Conservation (phyloP, 805 yeast species). For the Ogataea saltuana region DNA sequence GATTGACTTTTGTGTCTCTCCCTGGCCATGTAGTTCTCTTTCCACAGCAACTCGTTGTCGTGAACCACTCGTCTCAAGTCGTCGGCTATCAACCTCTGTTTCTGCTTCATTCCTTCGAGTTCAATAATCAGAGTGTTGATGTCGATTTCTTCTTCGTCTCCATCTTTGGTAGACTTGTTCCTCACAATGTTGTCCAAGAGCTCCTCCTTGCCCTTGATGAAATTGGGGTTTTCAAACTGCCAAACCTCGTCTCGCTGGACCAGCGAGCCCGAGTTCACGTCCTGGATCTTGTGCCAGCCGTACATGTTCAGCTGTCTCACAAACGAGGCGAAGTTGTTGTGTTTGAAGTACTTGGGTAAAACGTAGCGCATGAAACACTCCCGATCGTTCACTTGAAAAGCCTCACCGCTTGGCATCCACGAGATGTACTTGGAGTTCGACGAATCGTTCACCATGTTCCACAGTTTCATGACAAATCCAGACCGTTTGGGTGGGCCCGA, state of each 20-base stretch:
- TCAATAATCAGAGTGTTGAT: constrained; percentile 61
- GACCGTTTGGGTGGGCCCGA: constrained; percentile 57
- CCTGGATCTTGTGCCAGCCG: constrained; percentile 99
- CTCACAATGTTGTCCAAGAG: constrained; percentile 82
- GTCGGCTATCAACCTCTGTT: constrained; percentile 79
- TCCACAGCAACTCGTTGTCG: constrained; percentile 91
- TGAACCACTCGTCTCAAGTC: constrained; percentile 80
- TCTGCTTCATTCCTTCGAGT: constrained; percentile 70
- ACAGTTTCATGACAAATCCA: constrained; percentile 88
- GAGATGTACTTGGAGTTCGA: constrained; percentile 66
- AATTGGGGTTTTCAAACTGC: constrained; percentile 86
- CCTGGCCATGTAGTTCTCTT: constrained; percentile 77
- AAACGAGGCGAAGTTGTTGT: constrained; percentile 91
- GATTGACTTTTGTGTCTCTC: constrained; percentile 86
- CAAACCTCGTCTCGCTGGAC: constrained; percentile 72
- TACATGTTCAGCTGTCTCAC: constrained; percentile 97
- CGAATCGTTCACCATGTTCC: constrained; percentile 93
- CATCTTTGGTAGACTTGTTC: constrained; percentile 53
- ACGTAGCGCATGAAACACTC: constrained; percentile 82
- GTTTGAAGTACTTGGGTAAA: constrained; percentile 91
- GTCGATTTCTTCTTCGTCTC: constrained; percentile 47
- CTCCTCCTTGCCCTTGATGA: constrained; percentile 76
- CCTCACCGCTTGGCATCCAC: constrained; percentile 85
- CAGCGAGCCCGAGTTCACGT: constrained; percentile 74
- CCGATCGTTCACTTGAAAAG: constrained; percentile 81